Conservation (phyloP, 2,329 filamentous ascomycete species). For the Thielaviopsis populi region DNA sequence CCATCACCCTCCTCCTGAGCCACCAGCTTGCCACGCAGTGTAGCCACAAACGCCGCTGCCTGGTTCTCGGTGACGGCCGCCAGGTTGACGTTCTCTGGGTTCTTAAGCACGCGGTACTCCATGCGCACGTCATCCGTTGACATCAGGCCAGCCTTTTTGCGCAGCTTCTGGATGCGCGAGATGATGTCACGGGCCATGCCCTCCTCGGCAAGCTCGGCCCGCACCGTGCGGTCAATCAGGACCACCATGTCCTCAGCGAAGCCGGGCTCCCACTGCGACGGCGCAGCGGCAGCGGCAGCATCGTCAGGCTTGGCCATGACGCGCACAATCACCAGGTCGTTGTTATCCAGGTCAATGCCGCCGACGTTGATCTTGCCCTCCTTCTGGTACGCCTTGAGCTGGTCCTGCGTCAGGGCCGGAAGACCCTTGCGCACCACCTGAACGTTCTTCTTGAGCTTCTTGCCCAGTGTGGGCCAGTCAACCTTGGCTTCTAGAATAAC, state of each 20-base stretch:
- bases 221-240: slow-evolving; percentile 68
- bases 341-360: slow-evolving; percentile 67
- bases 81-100: slow-evolving; percentile 63
- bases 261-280: slow-evolving; percentile 20
- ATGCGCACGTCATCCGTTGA: slow-evolving; percentile 92
- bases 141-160: slow-evolving; percentile 84
- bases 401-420: slow-evolving; percentile 55
- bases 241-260: slow-evolving; percentile 47
- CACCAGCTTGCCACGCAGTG: slow-evolving; percentile 60
- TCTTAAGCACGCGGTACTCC: slow-evolving; percentile 70
- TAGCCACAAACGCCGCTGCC: slow-evolving; percentile 55
- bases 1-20: slow-evolving; percentile 21
- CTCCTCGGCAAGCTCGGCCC: slow-evolving; percentile 76
- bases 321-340: slow-evolving; percentile 48
- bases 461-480: slow-evolving; percentile 77
- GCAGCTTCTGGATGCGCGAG: slow-evolving; percentile 77
- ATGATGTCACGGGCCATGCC: slow-evolving; percentile 85
- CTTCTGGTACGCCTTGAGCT: slow-evolving; percentile 65
- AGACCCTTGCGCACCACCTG: slow-evolving; percentile 73
- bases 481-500: slow-evolving; percentile 70
- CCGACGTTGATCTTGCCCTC: slow-evolving; percentile 66
- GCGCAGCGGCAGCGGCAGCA: not conserved
- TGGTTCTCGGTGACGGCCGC: slow-evolving; percentile 56
- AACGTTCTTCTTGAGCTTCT: slow-evolving; percentile 84
- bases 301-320: slow-evolving; percentile 13